phyloP scores from a whole-genome alignment of 2,329 filamentous ascomycete genomes.

The Seiridium unicorne region DNA sequence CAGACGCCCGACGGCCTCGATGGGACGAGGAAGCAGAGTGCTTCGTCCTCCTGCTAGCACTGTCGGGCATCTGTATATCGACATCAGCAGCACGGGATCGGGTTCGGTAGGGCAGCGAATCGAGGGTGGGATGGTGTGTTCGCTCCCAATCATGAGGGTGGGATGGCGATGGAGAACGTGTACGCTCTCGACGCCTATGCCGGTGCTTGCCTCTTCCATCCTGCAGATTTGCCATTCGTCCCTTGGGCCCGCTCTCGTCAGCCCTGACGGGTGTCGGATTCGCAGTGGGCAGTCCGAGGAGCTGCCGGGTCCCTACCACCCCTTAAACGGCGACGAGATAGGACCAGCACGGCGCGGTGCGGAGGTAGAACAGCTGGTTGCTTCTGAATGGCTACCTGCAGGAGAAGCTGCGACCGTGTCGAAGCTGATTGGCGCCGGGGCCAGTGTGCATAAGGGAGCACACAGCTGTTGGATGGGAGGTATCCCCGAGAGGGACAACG shows the following conservation, averaged over 20 bases:
- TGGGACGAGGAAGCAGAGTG: conserved; percentile 17
- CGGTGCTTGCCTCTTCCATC: conserved; percentile 26
- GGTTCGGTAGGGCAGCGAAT: conserved; percentile 34
- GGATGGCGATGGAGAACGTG: conserved; percentile 24
- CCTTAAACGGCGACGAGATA: conserved; percentile 20
- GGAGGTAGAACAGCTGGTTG: conserved; percentile 30
- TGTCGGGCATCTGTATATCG: conserved; percentile 31
- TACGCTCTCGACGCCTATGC: conserved; percentile 23
- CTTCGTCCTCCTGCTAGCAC: conserved; percentile 17
- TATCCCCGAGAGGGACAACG: not conserved
- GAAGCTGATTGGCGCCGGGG: conserved; percentile 26
- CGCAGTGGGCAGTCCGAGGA: conserved; percentile 20
- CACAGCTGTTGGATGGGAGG: conserved; percentile 6
- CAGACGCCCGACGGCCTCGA: conserved; percentile 22
- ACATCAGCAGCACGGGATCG: conserved; percentile 17
- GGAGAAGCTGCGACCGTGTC: conserved; percentile 13
- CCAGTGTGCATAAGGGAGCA: conserved; percentile 22
- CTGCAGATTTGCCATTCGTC: conserved; percentile 29
- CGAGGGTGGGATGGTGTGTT: conserved; percentile 20
- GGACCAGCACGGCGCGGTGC: conserved; percentile 23
- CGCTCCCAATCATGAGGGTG: conserved; percentile 29
- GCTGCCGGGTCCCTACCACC: not conserved
- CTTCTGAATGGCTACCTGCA: conserved; percentile 30
- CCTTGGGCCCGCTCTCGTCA: conserved; percentile 16
- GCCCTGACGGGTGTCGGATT: conserved; percentile 23